Conservation (phyloP, 257 asterid species). For the Cordia subcordata region DNA sequence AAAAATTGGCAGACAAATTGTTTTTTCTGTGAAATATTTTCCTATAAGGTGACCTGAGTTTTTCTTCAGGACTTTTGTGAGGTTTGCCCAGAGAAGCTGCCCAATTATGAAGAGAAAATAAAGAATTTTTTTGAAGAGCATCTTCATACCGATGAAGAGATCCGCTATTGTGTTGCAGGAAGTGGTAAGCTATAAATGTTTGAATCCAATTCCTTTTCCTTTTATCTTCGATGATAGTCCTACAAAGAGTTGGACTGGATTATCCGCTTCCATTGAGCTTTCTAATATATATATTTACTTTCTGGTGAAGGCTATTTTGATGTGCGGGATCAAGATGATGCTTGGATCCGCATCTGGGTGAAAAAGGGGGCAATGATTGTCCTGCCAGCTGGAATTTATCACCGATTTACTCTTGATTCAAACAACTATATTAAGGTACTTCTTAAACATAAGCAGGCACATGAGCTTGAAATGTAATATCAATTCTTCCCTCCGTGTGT, state of each 20-base stretch:
- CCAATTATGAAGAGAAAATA: conserved; percentile 82
- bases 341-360: conserved; percentile 89
- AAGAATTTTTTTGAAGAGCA: conserved; percentile 82
- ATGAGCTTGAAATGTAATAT: neutral
- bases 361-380: conserved; percentile 89
- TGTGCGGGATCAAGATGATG: conserved; percentile 69
- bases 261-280: neutral
- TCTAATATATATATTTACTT: neutral
- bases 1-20: neutral
- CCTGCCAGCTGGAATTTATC: conserved; percentile 93
- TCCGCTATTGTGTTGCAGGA: conserved; percentile 90
- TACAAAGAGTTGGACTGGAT: neutral
- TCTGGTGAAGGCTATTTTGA: conserved; percentile 70
- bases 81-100: conserved; percentile 83
- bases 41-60: neutral
- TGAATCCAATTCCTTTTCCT: neutral
- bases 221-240: neutral
- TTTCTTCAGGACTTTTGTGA: conserved; percentile 71
- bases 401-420: conserved; percentile 85
- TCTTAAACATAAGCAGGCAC: neutral
- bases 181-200: conserved; percentile 46
- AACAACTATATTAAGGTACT: conserved; percentile 69
- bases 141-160: conserved; percentile 95
- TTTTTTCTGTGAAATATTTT: neutral
- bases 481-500: neutral